Evolutionary conservation across 2,329 filamentous ascomycete species (phyloP), one percentile per base, ranked within the genome.

Genomic region (Fusarium dimerum): DNA sequence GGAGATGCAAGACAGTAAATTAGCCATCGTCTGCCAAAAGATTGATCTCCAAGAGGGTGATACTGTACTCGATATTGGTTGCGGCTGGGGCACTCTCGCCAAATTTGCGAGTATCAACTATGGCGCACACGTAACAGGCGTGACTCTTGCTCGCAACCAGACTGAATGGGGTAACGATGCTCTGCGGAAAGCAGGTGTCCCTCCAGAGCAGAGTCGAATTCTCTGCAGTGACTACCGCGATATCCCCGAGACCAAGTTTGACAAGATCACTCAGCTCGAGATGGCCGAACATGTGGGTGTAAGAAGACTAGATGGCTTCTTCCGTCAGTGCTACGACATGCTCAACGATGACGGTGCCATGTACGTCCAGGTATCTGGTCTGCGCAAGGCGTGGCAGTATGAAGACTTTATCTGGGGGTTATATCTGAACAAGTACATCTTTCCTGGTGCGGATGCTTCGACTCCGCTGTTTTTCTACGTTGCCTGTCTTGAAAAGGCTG

Each of bases 351-450:
- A 97, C 58, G 92, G 92, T 68, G 82, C 90, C 56, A 96, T 96
- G 81, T 96, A 93, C 81, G 82, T 97, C 57, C 92, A 97, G 74
- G 89, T 95, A 61, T 91, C 92, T 62, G 92, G 92, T 72, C 80
- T 97, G 56, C 86, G 93, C 65, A 94, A 93, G 77, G 79, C 82
- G 57, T 97, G 93, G 92, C 93, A 96, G 75, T 97, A 96, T 68
- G 92, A 97, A 78, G 92, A 97, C 76, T 83, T 96, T 30, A 89
- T 94, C 72, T 97, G 92, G 92, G 92, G 93, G 66, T 79, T 96
- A 39, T 97, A 96, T 81, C 92, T 97, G 87, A 97, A 97, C 84
- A 96, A 95, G 79, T 95, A 97, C 74, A 83, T 97, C 72, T 97
- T 97, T 82, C 92, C 92, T 16, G 92, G 93, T 68, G 93, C 93